Evolutionary conservation across 1,284 basidiomycete genomes (phyloP), one percentile per base, ranked within the genome.

Genomic region (Puccinia coronata): DNA sequence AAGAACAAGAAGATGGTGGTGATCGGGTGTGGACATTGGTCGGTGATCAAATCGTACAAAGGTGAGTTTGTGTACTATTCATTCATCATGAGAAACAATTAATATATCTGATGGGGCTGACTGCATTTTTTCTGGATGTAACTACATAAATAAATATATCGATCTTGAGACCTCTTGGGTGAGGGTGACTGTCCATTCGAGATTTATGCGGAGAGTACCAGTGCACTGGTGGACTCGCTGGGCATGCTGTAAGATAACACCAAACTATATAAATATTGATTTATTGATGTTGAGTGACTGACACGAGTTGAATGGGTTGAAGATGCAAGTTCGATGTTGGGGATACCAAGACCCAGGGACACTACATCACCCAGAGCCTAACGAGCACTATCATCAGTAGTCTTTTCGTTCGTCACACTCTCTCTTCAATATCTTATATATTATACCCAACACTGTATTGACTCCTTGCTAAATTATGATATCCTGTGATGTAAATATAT

Each of bases 21-120:
- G 5, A 49, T 79, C 0, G 76, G 76, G 18, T 79, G 76, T 79
- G 76, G 76, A 25, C 65, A 79, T 71, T 79, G 76, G 76, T 79
- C 76, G 36, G 36, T 69, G 0, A 79, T 79, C 34, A 69, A 79
- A 59, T 43, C 76, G 1, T 79, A 79, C 63, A 70, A 79, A 79
- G 65, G 76, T 59, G 25, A 16, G 4, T 4, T n/a, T 23, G 28
- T 25, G 1, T 57, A 11, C 55, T 11, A 47, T 47, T 57, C 11
- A 53, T 53, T 5, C 51, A 18, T 20, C 12, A 16, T 20, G 5
- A 11, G 5, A 25, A 57, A 57, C 55, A 28, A 28, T 53, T n/a
- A 8, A 20, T 11, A 57, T 28, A 57, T 25, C 31, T 31, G 57
- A 34, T n/a, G n/a, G n/a, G n/a, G n/a, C n/a, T n/a, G n/a, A n/a